Base-by-base conservation (phyloP, 1,284 basidiomycete species). In the Limonomyces culmigenus region DNA sequence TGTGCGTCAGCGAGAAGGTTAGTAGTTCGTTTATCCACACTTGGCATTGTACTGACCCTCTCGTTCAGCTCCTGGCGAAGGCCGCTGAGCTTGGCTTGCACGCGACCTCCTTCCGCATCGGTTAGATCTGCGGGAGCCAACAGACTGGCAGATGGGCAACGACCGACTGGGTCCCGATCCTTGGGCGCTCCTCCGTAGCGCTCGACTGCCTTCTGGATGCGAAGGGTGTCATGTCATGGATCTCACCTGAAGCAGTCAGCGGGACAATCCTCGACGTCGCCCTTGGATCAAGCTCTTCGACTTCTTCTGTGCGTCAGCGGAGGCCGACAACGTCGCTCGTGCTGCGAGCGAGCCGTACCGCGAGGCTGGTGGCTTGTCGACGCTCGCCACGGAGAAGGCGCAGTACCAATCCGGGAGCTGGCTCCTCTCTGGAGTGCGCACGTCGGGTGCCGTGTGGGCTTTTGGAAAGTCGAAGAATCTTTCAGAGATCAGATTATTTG, bases 121-220 rank as follows among this genome's bases (percentile, higher is more conserved):
- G 55, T 2, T 54, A 59, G 37, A 48, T 59, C 8, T 39, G 46
- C 0, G 54, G 57, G 0, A 45, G 47, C 3, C 29, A 17, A 4
- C 32, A 35, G 2, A 45, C 43, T 11, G 50, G 55, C 10, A 44
- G 45, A 4, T 58, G 56, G 57, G 39, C 49, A 3, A 45, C 40
- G 10, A 50, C 45, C 1, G 52, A 57, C n/a, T 56, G 51, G 49
- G 39, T 58, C 2, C 54, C 56, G 2, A 47, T 52, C 19, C 33
- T 56, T 2, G 44, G 56, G 31, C 45, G 47, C 29, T 51, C 52
- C 0, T 50, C 49, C 11, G 23, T 49, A 2, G 39, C 44, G 8
- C 42, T 55, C 3, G 44, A 46, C 2, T 47, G 36, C 11, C 39
- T 62, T 6, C 54, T 56, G 2, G 43, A 44, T 3, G 30, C 39